Conservation (phyloP, 768 basidiomycete genomes). For the Hortiboletus flavorubellus region DNA sequence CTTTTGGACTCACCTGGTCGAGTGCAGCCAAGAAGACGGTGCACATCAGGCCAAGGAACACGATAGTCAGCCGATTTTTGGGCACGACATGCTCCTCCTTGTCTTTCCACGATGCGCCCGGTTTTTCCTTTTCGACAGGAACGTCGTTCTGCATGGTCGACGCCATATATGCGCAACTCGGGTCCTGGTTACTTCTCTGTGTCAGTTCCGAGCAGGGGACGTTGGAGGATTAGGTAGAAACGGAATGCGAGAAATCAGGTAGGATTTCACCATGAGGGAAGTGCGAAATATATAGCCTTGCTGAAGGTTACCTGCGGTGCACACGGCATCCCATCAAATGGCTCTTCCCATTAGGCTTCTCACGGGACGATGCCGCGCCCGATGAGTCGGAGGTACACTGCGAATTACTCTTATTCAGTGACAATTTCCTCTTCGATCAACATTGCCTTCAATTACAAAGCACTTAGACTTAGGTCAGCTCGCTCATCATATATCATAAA, state of each 20-base stretch:
- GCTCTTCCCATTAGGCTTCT: not conserved
- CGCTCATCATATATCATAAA: not conserved
- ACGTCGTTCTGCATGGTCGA: not conserved
- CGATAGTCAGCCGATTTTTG: constrained; percentile 21
- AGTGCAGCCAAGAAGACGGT: constrained; percentile 43
- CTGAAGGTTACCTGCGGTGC: no score
- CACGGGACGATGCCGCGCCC: not conserved
- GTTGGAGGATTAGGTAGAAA: not conserved
- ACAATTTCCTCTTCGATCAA: no score
- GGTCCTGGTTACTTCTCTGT: not conserved
- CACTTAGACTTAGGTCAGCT: no score
- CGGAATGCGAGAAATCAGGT: not conserved
- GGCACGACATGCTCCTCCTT: constrained; percentile 57
- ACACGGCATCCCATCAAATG: not conserved
- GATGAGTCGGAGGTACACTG: not conserved
- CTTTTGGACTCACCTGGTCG: constrained; percentile 46
- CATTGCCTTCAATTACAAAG: constrained; percentile 3
- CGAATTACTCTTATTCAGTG: not conserved
- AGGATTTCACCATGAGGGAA: no score
- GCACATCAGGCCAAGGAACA: constrained; percentile 31
- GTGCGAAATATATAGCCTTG: not conserved
- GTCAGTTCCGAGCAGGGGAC: not conserved
- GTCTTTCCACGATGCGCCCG: constrained; percentile 53
- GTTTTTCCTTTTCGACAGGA: constrained; percentile 26
- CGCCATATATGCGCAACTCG: constrained; percentile 5